Percentiles rank a stretch among this genome's conserved stretches.
These are phyloP conservation scores for Gynandropsis gynandra DNA, from an alignment of 345 rosid genomes.

Conservation along the genomic window DNA sequence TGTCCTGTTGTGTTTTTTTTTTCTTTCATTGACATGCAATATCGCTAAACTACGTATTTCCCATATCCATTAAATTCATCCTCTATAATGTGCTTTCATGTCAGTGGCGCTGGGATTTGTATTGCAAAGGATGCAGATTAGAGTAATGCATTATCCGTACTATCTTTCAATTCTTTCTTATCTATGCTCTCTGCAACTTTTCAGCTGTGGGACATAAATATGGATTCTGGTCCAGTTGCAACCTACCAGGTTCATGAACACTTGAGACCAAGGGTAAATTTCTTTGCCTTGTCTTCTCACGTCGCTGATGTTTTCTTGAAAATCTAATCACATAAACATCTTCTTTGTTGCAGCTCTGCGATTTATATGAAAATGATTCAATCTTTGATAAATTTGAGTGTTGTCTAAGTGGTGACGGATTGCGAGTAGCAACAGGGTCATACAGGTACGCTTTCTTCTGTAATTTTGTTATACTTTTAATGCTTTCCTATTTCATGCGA, in stretches of 20 bases:
- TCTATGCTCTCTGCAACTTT: conserved; percentile 10
- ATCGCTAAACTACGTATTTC: too few relatives aligned
- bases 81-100: too few relatives aligned
- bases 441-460: conserved; percentile 64
- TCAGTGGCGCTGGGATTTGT: too few relatives aligned
- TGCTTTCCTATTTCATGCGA: neutral
- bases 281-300: conserved; percentile 8
- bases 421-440: conserved; percentile 93
- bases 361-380: conserved; percentile 95
- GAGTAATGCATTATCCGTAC: neutral
- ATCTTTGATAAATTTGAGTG: conserved; percentile 99
- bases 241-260: conserved; percentile 95
- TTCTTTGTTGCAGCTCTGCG: conserved; percentile 65
- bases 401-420: conserved; percentile 91
- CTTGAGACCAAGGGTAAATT: conserved; percentile 74
- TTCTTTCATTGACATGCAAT: too few relatives aligned
- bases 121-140: neutral
- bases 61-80: too few relatives aligned
- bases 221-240: conserved; percentile 99
- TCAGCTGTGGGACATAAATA: conserved; percentile 93
- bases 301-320: conserved; percentile 8
- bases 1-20: too few relatives aligned
- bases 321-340: conserved; percentile 11
- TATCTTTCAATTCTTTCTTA: conserved; percentile 14
- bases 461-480: conserved; percentile 16